phyloP scores from a whole-genome alignment of 2,329 filamentous ascomycete genomes.

The Cryphonectria parasitica region DNA sequence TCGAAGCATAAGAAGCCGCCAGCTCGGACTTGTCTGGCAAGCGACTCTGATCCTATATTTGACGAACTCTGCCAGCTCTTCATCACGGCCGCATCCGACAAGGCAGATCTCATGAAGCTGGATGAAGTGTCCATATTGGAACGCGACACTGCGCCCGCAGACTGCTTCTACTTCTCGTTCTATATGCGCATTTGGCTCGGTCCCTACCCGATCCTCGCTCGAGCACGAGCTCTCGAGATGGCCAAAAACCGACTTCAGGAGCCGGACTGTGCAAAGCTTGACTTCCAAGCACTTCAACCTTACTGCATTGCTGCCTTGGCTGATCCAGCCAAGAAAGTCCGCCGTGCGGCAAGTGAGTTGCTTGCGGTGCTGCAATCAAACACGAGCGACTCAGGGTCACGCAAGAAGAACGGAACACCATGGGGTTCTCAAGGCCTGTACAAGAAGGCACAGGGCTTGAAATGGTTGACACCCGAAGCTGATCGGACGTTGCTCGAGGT shows the following conservation, averaged over 20 bases:
- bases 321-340: slow-evolving; percentile 76
- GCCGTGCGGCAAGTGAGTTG: slow-evolving; percentile 73
- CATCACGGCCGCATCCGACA: slow-evolving; percentile 54
- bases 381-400: slow-evolving; percentile 37
- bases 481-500: slow-evolving; percentile 64
- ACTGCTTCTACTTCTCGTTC: slow-evolving; percentile 74
- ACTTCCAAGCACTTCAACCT: slow-evolving; percentile 82
- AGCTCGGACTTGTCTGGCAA: slow-evolving; percentile 55
- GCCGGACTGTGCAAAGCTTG: slow-evolving; percentile 53
- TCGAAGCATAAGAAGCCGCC: slow-evolving; percentile 35
- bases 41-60: slow-evolving; percentile 56
- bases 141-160: slow-evolving; percentile 57
- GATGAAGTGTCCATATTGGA: slow-evolving; percentile 59
- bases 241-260: slow-evolving; percentile 61
- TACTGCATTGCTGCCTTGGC: slow-evolving; percentile 76
- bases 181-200: slow-evolving; percentile 76
- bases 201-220: slow-evolving; percentile 68
- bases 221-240: slow-evolving; percentile 70
- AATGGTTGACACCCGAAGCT: slow-evolving; percentile 63
- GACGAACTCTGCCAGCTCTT: slow-evolving; percentile 63
- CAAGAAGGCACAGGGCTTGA: slow-evolving; percentile 55
- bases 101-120: slow-evolving; percentile 52
- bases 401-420: slow-evolving; percentile 45
- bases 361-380: slow-evolving; percentile 53
- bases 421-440: slow-evolving; percentile 73